These are phyloP conservation scores for Xerocomellus dryophilus DNA, from an alignment of 768 basidiomycete species.

Conservation along the genomic window DNA sequence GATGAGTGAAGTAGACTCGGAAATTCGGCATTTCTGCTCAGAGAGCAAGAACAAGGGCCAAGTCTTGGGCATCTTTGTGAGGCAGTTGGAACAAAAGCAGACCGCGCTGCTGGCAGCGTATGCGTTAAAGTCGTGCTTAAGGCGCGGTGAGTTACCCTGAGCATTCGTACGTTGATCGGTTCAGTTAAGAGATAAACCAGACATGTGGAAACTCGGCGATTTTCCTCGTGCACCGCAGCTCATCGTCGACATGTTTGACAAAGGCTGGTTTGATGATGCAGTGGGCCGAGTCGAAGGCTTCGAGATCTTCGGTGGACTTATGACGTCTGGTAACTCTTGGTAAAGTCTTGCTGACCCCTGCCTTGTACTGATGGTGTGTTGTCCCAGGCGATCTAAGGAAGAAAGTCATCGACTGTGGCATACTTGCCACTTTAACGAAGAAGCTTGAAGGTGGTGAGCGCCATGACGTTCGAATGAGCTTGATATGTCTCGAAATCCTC, in stretches of 20 bases:
- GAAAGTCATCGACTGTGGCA: not conserved
- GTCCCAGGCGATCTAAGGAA: not conserved
- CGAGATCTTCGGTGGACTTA: not conserved
- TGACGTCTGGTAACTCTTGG: not conserved
- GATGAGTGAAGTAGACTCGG: not conserved
- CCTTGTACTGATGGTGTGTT: not conserved
- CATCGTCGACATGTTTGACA: constrained; percentile 5
- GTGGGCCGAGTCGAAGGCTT: constrained; percentile 7
- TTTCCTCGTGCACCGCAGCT: not conserved
- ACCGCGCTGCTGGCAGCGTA: constrained; percentile 9
- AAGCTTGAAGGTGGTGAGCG: not conserved
- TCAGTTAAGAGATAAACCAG: not conserved
- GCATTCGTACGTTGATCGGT: not conserved
- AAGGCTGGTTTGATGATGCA: constrained; percentile 13
- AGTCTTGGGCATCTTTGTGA: not conserved
- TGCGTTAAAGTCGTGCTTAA: constrained; percentile 2
- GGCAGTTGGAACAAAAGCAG: not conserved
- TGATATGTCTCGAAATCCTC: not conserved
- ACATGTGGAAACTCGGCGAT: not conserved
- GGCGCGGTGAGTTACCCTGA: not conserved
- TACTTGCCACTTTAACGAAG: not conserved
- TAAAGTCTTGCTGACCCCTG: not conserved
- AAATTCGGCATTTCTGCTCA: not conserved
- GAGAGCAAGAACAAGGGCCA: too few relatives aligned
- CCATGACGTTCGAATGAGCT: constrained; percentile 3